Evolutionary conservation across 1,284 basidiomycete species (phyloP).

Genomic region (Boletus semigastroideus): DNA sequence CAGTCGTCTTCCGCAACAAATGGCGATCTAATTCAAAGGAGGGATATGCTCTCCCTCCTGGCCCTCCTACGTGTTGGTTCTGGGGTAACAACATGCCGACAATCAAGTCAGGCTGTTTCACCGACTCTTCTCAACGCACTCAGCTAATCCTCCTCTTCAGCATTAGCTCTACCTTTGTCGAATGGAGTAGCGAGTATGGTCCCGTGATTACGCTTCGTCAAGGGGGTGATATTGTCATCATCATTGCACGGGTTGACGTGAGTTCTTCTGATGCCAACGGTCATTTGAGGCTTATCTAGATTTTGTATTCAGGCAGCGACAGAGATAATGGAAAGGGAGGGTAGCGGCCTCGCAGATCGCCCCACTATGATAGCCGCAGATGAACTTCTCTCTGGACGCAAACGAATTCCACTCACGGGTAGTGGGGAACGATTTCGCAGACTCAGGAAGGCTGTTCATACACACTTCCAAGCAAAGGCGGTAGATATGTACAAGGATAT

Average conservation of each 20-base stretch:
- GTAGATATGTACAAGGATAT: constrained; percentile 35
- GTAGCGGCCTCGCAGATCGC: constrained; percentile 33
- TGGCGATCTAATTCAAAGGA: constrained; percentile 7
- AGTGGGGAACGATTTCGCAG: constrained; percentile 32
- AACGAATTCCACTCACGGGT: constrained; percentile 25
- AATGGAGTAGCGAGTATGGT: constrained; percentile 36
- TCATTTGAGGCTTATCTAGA: background rate
- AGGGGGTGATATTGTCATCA: constrained; percentile 28
- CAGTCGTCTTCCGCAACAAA: background rate
- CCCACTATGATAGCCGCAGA: constrained; percentile 32
- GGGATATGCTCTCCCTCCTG: constrained; percentile 25
- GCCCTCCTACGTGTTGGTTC: constrained; percentile 22
- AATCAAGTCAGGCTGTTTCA: constrained; percentile 14
- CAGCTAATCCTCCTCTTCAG: constrained; percentile 9
- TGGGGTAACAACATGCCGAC: constrained; percentile 21
- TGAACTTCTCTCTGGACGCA: constrained; percentile 31
- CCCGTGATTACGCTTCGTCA: constrained; percentile 33
- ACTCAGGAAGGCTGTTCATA: constrained; percentile 37
- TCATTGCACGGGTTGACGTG: constrained; percentile 35
- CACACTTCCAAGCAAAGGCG: constrained; percentile 38
- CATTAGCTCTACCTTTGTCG: constrained; percentile 18
- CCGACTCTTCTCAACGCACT: background rate
- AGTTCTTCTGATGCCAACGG: background rate
- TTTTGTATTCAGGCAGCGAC: constrained; percentile 25
- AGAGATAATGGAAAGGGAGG: constrained; percentile 42